Evolutionary conservation across 1,139 yeast genomes (phyloP).

Genomic region (Candida neerlandica): DNA sequence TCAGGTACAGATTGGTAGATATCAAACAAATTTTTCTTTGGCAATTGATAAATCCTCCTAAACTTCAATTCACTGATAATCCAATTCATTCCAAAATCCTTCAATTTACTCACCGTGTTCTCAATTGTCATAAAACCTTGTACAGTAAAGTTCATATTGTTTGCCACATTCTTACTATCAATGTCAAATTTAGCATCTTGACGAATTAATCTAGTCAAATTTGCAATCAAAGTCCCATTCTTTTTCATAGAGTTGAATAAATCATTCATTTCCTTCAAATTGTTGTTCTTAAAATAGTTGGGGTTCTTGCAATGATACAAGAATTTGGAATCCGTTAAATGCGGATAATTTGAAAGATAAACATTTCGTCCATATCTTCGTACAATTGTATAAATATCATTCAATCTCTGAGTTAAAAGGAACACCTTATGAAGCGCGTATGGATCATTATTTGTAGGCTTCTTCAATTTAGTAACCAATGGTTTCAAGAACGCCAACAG

Average conservation of each 20-base stretch:
- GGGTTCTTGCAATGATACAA: slow-evolving; percentile 29
- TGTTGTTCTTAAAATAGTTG: slow-evolving; percentile 27
- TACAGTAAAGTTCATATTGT: slow-evolving; percentile 39
- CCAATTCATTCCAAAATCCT: slow-evolving; percentile 42
- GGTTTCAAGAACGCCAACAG: slow-evolving; percentile 30
- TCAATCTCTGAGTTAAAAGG: slow-evolving; percentile 45
- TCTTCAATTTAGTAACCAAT: slow-evolving; percentile 26
- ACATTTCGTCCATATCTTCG: slow-evolving; percentile 48
- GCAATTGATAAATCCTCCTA: slow-evolving; percentile 37
- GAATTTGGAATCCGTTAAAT: slow-evolving; percentile 44
- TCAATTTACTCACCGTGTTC: slow-evolving; percentile 26
- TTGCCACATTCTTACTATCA: slow-evolving; percentile 39
- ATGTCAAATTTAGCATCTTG: slow-evolving; percentile 43
- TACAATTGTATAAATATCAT: slow-evolving; percentile 48
- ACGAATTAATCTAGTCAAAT: slow-evolving; percentile 51
- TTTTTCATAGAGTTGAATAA: slow-evolving; percentile 50
- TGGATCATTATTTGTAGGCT: slow-evolving; percentile 20
- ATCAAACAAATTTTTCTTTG: slow-evolving; percentile 26
- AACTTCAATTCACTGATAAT: slow-evolving; percentile 38
- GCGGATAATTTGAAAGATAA: slow-evolving; percentile 43
- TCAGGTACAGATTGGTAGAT: slow-evolving; percentile 20
- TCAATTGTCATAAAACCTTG: slow-evolving; percentile 34
- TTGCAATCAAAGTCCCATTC: slow-evolving; percentile 55
- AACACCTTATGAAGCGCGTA: slow-evolving; percentile 53
- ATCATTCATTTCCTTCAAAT: slow-evolving; percentile 43